A percentile compares a stretch with the other conserved stretches of the same genome.
Conservation (phyloP, 2,329 filamentous ascomycete species). For the Cladophialophora carrionii region DNA sequence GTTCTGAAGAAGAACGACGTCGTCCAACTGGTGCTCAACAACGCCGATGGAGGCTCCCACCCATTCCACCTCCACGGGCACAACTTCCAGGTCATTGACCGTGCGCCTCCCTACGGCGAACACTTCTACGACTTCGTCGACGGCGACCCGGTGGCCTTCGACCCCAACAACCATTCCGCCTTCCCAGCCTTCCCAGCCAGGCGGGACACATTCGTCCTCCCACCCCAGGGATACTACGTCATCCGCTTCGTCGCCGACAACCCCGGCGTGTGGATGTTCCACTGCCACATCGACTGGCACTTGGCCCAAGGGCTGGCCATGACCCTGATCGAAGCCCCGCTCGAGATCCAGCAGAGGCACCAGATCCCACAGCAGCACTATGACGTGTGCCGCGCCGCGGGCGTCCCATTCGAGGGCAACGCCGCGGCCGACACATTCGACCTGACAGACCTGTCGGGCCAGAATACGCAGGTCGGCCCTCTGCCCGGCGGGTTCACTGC, state of each 20-base stretch:
- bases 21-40: conserved; percentile 48
- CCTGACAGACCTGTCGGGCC: conserved; percentile 65
- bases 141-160: conserved; percentile 43
- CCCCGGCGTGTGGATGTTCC: conserved; percentile 55
- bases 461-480: conserved; percentile 58
- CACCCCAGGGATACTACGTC: conserved; percentile 59
- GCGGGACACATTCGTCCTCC: conserved; percentile 59
- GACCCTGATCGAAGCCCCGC: conserved; percentile 40
- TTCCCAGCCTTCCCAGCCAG: conserved; percentile 38
- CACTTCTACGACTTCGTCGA: conserved; percentile 58
- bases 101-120: conserved; percentile 59
- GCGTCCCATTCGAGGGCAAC: conserved; percentile 61
- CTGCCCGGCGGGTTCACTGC: conserved; percentile 68
- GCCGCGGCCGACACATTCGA: conserved; percentile 72
- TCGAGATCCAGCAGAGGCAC: conserved; percentile 64
- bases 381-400: conserved; percentile 49
- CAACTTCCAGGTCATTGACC: conserved; percentile 69
- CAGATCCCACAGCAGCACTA: conserved; percentile 39
- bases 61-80: conserved; percentile 71
- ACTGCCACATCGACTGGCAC: conserved; percentile 60
- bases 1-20: conserved; percentile 66
- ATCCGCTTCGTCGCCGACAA: conserved; percentile 61
- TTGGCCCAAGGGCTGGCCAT: conserved; percentile 54
- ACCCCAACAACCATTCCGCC: conserved; percentile 37
- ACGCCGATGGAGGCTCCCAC: conserved; percentile 59